phyloP scores from a whole-genome alignment of 106 monocot species.

The Narthecium ossifragum region DNA sequence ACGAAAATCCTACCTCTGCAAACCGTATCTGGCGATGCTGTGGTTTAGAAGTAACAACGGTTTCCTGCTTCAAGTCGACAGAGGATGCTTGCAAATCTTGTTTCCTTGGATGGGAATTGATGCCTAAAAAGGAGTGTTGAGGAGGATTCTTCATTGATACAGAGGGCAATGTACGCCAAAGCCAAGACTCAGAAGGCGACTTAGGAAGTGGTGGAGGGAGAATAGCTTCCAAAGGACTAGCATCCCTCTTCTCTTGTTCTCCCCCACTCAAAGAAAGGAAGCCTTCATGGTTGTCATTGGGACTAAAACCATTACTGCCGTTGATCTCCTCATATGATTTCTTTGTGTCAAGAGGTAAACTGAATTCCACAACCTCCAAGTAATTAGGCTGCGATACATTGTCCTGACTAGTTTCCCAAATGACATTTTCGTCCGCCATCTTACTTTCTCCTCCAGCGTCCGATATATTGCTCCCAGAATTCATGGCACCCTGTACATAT shows the following conservation, averaged over 20 bases:
- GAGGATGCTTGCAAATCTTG: conserved; percentile 10
- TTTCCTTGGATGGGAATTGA: conserved; percentile 32
- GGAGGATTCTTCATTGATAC: conserved; percentile 37
- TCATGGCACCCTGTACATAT: conserved; percentile 2
- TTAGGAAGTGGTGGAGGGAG: conserved; percentile 60
- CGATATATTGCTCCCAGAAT: conserved; percentile 14
- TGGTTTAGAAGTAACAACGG: conserved; percentile 15
- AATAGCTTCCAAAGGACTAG: conserved; percentile 10
- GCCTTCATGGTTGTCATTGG: background rate
- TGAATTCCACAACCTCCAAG: conserved; percentile 4
- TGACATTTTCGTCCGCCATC: conserved; percentile 16
- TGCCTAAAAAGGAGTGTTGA: conserved; percentile 36
- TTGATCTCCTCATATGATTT: background rate
- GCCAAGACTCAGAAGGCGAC: conserved; percentile 84
- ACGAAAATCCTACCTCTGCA: conserved; percentile 32
- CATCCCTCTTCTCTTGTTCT: conserved; percentile 13
- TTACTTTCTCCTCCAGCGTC: conserved; percentile 14
- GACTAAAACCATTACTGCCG: conserved; percentile 3
- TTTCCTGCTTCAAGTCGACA: conserved; percentile 11
- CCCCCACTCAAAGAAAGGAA: background rate
- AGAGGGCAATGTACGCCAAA: conserved; percentile 60
- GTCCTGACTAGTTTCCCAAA: conserved; percentile 10
- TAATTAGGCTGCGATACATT: conserved; percentile 6
- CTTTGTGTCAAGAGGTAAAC: conserved; percentile 3
- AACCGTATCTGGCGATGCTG: conserved; percentile 37